Conservation (phyloP, 805 yeast species). For the Teunomyces kruisii region DNA sequence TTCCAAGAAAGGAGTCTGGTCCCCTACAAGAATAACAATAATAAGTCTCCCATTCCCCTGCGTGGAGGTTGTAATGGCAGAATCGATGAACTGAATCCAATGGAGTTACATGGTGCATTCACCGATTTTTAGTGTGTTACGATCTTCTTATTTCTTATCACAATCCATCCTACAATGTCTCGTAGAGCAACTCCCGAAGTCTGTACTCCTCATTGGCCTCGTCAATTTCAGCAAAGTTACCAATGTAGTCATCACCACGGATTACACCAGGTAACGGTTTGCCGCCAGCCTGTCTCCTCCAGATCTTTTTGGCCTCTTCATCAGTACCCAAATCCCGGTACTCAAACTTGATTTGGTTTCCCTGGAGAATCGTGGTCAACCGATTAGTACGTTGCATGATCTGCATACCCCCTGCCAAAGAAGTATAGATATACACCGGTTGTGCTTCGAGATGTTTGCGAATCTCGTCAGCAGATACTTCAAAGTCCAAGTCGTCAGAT, state of each 20-base stretch:
- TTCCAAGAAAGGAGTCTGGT: too few relatives aligned
- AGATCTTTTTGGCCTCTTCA: constrained; percentile 77
- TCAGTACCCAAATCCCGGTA: constrained; percentile 85
- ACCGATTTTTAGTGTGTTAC: too few relatives aligned
- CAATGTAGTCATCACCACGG: constrained; percentile 77
- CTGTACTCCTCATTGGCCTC: constrained; percentile 82
- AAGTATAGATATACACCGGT: constrained; percentile 78
- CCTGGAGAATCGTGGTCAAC: constrained; percentile 69
- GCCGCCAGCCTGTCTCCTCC: constrained; percentile 76
- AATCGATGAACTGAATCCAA: too few relatives aligned
- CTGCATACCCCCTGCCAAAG: constrained; percentile 84
- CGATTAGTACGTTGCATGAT: constrained; percentile 77
- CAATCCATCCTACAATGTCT: constrained; percentile 43
- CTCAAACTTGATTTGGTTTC: constrained; percentile 65
- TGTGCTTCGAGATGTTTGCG: constrained; percentile 43
- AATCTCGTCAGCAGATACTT: constrained; percentile 42
- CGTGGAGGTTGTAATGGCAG: too few relatives aligned
- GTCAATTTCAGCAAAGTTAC: constrained; percentile 82
- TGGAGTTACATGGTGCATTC: too few relatives aligned
- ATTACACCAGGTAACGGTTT: constrained; percentile 82
- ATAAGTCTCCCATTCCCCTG: too few relatives aligned
- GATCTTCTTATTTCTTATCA: background rate
- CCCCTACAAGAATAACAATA: too few relatives aligned
- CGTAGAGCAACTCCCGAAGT: constrained; percentile 62
- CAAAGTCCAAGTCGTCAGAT: constrained; percentile 24